Evolutionary conservation across 805 yeast species (phyloP), one percentile per base, ranked within the genome.

Genomic region (Wickerhamomyces chaumierensis): DNA sequence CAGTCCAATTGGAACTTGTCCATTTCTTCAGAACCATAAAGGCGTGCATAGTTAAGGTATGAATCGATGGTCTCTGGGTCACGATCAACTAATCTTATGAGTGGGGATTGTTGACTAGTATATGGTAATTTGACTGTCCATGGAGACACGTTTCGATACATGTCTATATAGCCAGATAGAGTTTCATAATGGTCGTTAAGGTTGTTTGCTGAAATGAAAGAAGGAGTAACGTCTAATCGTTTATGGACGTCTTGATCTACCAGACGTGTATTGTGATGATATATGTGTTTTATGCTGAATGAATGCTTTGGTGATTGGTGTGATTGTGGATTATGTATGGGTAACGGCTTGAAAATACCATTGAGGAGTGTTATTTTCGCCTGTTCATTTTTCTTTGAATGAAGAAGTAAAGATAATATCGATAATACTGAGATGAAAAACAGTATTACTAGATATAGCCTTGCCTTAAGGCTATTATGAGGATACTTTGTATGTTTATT

Each of bases 61-160:
- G 80, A 68, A 51, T 81, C 87, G 40, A 84, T 62, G 51, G 70
- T 73, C 34, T 73, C 75, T 0, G 88, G 88, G 34, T 64, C 57
- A 16, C 81, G 56, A 31, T 69, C 57, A 2, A 48, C 49, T 46
- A 77, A 44, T 37, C 83, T 54, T 31, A 53, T 58, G 40, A 62
- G 40, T 3, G 29, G 36, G 14, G 52, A 48, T 18, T 48, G 40
- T 14, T 52, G 51, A 47, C 35, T 52, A 7, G 29, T 39, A 23
- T 35, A 46, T 7, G 65, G 62, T 8, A 68, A 52, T 32, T 47
- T 36, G 3, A 61, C 55, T 3, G 58, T 56, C 62, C 66, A 66
- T 2, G 74, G 71, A 20, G 68, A 61, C 42, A 53, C 16, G n/a
- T 13, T 14, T 5, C 16, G 42, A n/a, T 32, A 51, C 53, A 13